phyloP scores from a whole-genome alignment of 1,284 basidiomycete species.

The Bjerkandera adusta region DNA sequence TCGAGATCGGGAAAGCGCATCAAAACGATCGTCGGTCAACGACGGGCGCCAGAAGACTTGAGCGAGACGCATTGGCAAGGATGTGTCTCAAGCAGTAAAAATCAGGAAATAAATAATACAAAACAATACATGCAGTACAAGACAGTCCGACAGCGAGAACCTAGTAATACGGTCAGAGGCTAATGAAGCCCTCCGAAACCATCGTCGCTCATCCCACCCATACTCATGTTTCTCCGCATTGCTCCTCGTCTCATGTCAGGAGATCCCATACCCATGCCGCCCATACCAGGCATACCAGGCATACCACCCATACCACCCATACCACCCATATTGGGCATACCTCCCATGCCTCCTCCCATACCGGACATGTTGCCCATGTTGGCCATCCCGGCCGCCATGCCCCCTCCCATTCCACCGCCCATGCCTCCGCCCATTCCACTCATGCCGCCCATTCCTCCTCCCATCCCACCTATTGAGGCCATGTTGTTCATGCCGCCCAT shows the following conservation, averaged over 20 bases:
- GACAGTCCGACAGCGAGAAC: no score
- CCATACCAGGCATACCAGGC: no score
- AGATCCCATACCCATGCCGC: conserved; percentile 19
- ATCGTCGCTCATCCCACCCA: conserved; percentile 15
- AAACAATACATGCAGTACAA: no score
- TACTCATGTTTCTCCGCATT: conserved; percentile 10
- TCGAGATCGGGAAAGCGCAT: conserved; percentile 2
- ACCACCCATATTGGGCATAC: conserved; percentile 13
- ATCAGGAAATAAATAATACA: no score
- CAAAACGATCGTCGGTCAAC: no score
- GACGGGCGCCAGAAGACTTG: no score
- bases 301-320: conserved; percentile 14
- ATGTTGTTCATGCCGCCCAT: conserved; percentile 13
- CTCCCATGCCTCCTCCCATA: conserved; percentile 11
- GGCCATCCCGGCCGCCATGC: conserved; percentile 11
- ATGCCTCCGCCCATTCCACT: conserved; percentile 6
- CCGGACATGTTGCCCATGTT: conserved; percentile 21
- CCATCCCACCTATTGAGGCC: conserved; percentile 15
- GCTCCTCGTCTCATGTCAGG: conserved; percentile 8
- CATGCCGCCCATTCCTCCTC: no score
- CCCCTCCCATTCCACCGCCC: conserved; percentile 4
- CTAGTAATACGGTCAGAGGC: no score
- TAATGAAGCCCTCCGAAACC: conserved; percentile 13
- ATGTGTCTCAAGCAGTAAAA: no score
- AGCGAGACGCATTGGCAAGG: no score